A percentile compares a stretch with the other conserved stretches of the same genome.
These are phyloP conservation scores for Luffa aegyptiaca DNA, from an alignment of 306 rosid genomes.

Conservation along the genomic window DNA sequence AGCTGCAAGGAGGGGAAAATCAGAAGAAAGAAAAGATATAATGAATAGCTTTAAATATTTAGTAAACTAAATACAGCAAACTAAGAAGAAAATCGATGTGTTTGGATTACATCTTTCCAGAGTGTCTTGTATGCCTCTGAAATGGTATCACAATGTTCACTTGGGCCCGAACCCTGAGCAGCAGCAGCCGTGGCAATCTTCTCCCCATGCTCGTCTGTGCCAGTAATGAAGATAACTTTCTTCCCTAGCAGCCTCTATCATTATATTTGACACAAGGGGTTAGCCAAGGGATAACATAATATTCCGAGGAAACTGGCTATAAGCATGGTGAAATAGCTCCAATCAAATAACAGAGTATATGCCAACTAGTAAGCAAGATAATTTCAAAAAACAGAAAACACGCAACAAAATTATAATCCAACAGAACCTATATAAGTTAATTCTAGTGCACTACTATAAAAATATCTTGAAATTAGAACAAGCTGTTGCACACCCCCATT, in stretches of 20 bases:
- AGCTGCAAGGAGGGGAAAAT: conserved; percentile 33
- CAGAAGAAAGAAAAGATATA: neutral
- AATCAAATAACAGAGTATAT: neutral
- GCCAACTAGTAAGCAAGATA: neutral
- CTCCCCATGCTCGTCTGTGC: conserved; percentile 96
- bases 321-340: neutral
- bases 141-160: conserved; percentile 68
- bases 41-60: neutral
- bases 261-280: conserved; percentile 9
- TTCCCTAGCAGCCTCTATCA: conserved; percentile 65
- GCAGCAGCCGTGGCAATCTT: conserved; percentile 88
- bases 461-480: neutral
- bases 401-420: neutral
- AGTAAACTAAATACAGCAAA: neutral
- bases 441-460: neutral
- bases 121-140: conserved; percentile 65
- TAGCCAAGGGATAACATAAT: conserved; percentile 6
- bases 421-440: neutral
- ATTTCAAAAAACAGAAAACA: neutral
- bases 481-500: neutral
- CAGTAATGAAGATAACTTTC: conserved; percentile 75
- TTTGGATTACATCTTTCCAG: conserved; percentile 64
- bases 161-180: conserved; percentile 55
- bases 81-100: conserved; percentile 3
- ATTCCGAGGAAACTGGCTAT: neutral